A percentile compares a stretch with the other conserved stretches of the same genome.
phyloP scores from a whole-genome alignment of 306 rosid species.

The Gillenia trifoliata region DNA sequence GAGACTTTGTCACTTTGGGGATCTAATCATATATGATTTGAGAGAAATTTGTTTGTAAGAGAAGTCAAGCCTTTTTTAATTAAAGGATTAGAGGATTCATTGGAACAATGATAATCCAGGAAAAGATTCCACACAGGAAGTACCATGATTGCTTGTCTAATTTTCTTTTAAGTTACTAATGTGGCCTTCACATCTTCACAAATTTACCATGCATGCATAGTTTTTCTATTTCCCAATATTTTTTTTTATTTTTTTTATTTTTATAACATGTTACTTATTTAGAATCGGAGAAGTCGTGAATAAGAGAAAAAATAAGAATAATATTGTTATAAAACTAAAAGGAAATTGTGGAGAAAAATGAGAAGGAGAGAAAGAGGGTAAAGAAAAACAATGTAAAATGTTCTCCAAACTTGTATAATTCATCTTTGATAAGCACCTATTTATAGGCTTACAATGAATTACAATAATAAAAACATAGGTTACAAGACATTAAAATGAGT shows the following conservation, averaged over 20 bases:
- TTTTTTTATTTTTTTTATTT: background rate
- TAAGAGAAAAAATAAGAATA: too few relatives aligned
- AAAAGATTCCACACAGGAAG: background rate
- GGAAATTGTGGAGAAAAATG: too few relatives aligned
- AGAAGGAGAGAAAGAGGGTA: too few relatives aligned
- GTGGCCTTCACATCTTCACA: background rate
- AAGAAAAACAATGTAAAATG: too few relatives aligned
- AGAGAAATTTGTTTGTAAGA: background rate
- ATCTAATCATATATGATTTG: background rate
- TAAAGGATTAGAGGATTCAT: background rate
- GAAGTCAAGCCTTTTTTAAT: background rate
- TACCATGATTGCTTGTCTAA: slow-evolving; percentile 1
- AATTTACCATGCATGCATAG: background rate
- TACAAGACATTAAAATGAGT: too few relatives aligned
- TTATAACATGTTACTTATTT: background rate
- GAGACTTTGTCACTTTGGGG: slow-evolving; percentile 7
- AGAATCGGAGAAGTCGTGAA: too few relatives aligned
- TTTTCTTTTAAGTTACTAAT: background rate
- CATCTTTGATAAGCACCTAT: too few relatives aligned
- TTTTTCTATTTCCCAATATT: background rate
- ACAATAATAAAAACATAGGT: too few relatives aligned
- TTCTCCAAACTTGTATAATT: too few relatives aligned
- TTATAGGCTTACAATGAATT: too few relatives aligned
- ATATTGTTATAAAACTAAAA: too few relatives aligned
- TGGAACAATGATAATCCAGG: slow-evolving; percentile 18